phyloP scores from a whole-genome alignment of 164 flowering plant genomes.

The Annona cherimola region DNA sequence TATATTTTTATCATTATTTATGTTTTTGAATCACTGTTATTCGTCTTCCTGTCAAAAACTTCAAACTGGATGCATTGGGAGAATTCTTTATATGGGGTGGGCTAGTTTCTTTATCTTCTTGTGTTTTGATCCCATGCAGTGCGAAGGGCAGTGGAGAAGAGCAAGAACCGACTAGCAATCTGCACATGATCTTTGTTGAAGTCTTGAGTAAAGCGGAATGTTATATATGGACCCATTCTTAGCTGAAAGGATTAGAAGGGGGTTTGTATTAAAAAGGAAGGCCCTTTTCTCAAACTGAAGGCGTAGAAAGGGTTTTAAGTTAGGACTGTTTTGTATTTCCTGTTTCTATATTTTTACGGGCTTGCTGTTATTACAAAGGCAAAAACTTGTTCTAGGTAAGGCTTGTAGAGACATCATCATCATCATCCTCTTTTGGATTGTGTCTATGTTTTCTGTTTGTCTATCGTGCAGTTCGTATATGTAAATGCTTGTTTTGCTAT shows the following conservation, averaged over 20 bases:
- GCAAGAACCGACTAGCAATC: conserved; percentile 41
- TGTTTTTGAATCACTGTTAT: background rate
- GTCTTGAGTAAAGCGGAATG: too few relatives aligned
- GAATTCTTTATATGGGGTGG: too few relatives aligned
- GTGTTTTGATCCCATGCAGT: conserved; percentile 40
- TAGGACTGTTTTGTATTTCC: background rate
- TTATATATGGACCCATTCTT: too few relatives aligned
- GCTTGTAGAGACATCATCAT: conserved; percentile 15
- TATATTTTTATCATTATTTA: too few relatives aligned
- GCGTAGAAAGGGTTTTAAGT: conserved; percentile 3
- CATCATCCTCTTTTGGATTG: conserved; percentile 5
- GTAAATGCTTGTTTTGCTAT: conserved; percentile 38
- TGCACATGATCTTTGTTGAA: too few relatives aligned
- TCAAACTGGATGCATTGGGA: too few relatives aligned
- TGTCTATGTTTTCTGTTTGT: conserved; percentile 29
- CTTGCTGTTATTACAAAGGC: conserved; percentile 23
- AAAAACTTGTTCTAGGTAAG: conserved; percentile 15
- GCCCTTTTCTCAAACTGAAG: conserved; percentile 1
- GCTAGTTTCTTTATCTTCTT: too few relatives aligned
- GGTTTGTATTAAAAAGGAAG: too few relatives aligned
- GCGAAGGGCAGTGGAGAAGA: conserved; percentile 66
- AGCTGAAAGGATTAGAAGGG: too few relatives aligned
- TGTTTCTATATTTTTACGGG: conserved; percentile 13
- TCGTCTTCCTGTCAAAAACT: too few relatives aligned
- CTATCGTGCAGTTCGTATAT: conserved; percentile 14